Evolutionary conservation across 192 early-diverging fungal genomes (phyloP).

Genomic region (Coemansia sp.): DNA sequence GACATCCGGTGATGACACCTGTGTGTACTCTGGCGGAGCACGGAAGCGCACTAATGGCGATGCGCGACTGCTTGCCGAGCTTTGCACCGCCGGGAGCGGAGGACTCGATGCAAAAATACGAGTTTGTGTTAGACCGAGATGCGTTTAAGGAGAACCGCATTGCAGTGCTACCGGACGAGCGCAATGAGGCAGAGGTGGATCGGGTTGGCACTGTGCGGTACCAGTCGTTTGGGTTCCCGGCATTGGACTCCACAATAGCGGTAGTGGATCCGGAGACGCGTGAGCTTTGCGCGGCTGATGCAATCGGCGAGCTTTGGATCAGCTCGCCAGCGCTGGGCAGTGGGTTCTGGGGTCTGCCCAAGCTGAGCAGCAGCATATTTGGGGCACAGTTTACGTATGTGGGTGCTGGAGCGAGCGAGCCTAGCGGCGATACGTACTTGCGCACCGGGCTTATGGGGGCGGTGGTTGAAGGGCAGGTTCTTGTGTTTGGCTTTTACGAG

Average conservation of each 20-base stretch:
- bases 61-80: slow-evolving; percentile 61
- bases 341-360: slow-evolving; percentile 77
- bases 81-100: slow-evolving; percentile 3
- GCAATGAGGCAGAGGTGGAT: slow-evolving; percentile 28
- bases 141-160: slow-evolving; percentile 64
- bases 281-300: slow-evolving; percentile 67
- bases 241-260: slow-evolving; percentile 60
- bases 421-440: slow-evolving; percentile 65
- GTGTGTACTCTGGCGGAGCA: slow-evolving; percentile 71
- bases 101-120: slow-evolving; percentile 6
- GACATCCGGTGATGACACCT: slow-evolving; percentile 60
- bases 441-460: slow-evolving; percentile 75
- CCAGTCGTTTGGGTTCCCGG: slow-evolving; percentile 47
- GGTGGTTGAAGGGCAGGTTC: slow-evolving; percentile 65
- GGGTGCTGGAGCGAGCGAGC: slow-evolving; percentile 6
- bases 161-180: slow-evolving; percentile 53
- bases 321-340: slow-evolving; percentile 68
- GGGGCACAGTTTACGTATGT: slow-evolving; percentile 56
- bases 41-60: slow-evolving; percentile 70
- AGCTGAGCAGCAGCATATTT: slow-evolving; percentile 73
- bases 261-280: slow-evolving; percentile 82
- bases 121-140: slow-evolving; percentile 69
- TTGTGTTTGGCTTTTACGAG: slow-evolving; percentile 76
- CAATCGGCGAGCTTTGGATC: slow-evolving; percentile 86
- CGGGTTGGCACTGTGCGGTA: slow-evolving; percentile 39